Conservation (phyloP, 805 yeast species). For the Ogataea chonburiensis region DNA sequence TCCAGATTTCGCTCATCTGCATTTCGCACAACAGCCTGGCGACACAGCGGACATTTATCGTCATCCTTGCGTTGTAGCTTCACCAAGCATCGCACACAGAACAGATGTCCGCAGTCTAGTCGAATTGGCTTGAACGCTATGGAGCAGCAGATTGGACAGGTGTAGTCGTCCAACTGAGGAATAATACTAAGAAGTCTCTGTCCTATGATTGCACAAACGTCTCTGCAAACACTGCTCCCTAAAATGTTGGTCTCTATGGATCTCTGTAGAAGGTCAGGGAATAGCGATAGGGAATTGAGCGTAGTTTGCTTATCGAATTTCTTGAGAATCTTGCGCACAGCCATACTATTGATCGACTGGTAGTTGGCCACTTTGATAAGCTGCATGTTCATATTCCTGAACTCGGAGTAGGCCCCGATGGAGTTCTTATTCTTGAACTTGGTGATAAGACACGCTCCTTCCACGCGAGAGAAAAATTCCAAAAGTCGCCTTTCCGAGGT, state of each 20-base stretch:
- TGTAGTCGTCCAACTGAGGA: constrained; percentile 75
- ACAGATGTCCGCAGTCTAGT: constrained; percentile 62
- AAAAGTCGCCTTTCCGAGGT: constrained; percentile 46
- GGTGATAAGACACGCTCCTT: constrained; percentile 36
- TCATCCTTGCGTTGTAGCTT: constrained; percentile 60
- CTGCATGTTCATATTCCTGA: constrained; percentile 52
- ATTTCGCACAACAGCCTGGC: constrained; percentile 48
- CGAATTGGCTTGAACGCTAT: constrained; percentile 73
- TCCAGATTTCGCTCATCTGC: constrained; percentile 67
- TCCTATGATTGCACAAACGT: constrained; percentile 56
- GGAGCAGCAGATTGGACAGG: constrained; percentile 70
- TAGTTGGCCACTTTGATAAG: constrained; percentile 57
- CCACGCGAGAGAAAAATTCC: constrained; percentile 41
- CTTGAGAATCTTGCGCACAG: constrained; percentile 66
- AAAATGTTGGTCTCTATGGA: constrained; percentile 23
- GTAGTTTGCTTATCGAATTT: constrained; percentile 75
- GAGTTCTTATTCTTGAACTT: constrained; percentile 49
- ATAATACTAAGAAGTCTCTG: constrained; percentile 52
- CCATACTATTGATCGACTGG: constrained; percentile 60
- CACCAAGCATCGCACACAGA: constrained; percentile 71
- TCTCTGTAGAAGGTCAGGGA: constrained; percentile 37
- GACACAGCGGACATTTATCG: constrained; percentile 67
- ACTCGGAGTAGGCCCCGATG: constrained; percentile 44
- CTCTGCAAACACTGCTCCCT: constrained; percentile 45
- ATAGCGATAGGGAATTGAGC: constrained; percentile 44